Conservation (phyloP, 164 flowering plant genomes). For the Aristolochia contorta region DNA sequence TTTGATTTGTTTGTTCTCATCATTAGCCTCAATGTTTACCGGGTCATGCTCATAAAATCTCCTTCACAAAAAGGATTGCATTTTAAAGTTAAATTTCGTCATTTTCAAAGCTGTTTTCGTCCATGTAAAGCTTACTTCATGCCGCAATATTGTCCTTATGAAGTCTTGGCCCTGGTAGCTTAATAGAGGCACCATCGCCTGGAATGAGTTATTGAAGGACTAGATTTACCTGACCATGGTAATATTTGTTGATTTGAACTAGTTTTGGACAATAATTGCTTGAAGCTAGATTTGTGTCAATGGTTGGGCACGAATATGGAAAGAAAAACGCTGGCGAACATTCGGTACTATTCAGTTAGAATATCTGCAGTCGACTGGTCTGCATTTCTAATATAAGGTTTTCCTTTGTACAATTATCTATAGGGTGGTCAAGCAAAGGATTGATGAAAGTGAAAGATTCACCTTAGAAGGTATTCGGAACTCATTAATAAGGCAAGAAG, state of each 20-base stretch:
- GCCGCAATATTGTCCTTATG: too few relatives aligned
- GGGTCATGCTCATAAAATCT: neutral
- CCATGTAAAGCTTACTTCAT: too few relatives aligned
- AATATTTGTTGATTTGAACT: too few relatives aligned
- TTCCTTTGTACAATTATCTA: conserved; percentile 6
- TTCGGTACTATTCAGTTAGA: too few relatives aligned
- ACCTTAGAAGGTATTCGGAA: conserved; percentile 66
- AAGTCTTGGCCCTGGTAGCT: too few relatives aligned
- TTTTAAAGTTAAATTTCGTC: too few relatives aligned
- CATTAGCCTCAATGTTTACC: neutral
- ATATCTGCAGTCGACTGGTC: too few relatives aligned
- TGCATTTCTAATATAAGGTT: conserved; percentile 4
- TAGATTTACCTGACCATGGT: too few relatives aligned
- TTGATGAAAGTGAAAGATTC: conserved; percentile 71
- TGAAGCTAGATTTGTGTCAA: neutral
- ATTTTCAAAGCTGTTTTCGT: too few relatives aligned
- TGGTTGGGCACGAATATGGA: neutral
- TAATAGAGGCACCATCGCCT: too few relatives aligned
- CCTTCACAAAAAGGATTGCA: neutral
- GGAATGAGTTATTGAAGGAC: too few relatives aligned
- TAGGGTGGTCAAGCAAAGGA: conserved; percentile 43
- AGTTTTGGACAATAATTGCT: neutral
- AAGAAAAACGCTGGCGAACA: neutral
- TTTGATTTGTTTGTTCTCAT: neutral
- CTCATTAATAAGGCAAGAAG: conserved; percentile 85